Evolutionary conservation across 2,329 filamentous ascomycete species (phyloP).

Genomic region (Cadophora gregata): DNA sequence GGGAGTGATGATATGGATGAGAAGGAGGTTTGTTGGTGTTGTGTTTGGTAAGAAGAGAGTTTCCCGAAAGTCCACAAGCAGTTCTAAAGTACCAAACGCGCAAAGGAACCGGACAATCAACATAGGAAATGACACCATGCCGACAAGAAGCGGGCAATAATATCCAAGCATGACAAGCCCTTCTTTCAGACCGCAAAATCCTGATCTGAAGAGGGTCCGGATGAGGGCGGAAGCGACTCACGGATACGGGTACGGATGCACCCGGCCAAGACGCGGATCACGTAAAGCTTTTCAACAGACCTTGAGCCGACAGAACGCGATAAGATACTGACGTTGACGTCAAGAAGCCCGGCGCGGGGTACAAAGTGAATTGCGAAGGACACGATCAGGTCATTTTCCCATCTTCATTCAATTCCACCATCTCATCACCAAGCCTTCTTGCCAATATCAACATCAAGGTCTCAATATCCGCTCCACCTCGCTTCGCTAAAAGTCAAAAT

Average conservation of each 20-base stretch:
- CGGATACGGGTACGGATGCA: slow-evolving; percentile 33
- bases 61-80: not conserved
- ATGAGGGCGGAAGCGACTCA: slow-evolving; percentile 4
- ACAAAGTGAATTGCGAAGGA: slow-evolving; percentile 31
- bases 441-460: not conserved
- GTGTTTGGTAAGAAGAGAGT: not conserved
- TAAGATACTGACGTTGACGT: slow-evolving; percentile 9
- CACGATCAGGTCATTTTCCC: slow-evolving; percentile 9
- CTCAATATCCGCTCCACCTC: not conserved
- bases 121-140: slow-evolving; percentile 9
- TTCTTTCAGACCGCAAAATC: slow-evolving; percentile 6
- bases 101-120: not conserved
- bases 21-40: not conserved
- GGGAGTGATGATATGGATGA: not conserved
- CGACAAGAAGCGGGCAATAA: not conserved
- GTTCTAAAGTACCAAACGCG: not conserved
- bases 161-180: not conserved
- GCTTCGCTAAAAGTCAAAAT: slow-evolving; percentile 34
- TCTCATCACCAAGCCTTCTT: slow-evolving; percentile 7
- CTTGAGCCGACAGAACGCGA: slow-evolving; percentile 27
- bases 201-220: slow-evolving; percentile 9
- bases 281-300: slow-evolving; percentile 13
- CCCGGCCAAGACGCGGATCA: slow-evolving; percentile 21
- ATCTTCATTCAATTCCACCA: slow-evolving; percentile 13
- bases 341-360: slow-evolving; percentile 15